These are phyloP conservation scores for Suillus spraguei DNA, from an alignment of 768 basidiomycete genomes.

Conservation along the genomic window DNA sequence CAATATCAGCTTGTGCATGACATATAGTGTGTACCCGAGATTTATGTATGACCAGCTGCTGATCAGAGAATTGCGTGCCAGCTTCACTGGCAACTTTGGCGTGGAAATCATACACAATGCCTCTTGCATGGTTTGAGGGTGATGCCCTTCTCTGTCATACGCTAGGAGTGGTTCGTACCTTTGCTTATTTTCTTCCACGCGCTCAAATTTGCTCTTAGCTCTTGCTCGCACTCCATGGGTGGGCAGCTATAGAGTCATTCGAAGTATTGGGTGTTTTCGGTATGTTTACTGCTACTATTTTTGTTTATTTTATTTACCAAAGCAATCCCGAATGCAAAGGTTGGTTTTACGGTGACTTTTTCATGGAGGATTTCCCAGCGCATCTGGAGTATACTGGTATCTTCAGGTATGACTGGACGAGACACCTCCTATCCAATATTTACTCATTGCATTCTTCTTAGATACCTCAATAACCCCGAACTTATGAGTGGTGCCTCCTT, in stretches of 20 bases:
- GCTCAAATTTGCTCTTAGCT: conserved; percentile 47
- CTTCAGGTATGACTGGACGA: conserved; percentile 63
- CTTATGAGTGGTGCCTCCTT: conserved; percentile 95
- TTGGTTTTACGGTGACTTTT: conserved; percentile 99
- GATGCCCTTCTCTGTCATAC: conserved; percentile 87
- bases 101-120: conserved; percentile 88
- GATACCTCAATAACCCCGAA: conserved; percentile 94
- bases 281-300: conserved; percentile 31
- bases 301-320: neutral
- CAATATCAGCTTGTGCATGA: conserved; percentile 94
- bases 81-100: conserved; percentile 86
- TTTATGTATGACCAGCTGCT: neutral
- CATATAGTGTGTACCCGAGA: conserved; percentile 65
- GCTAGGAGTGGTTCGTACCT: conserved; percentile 70
- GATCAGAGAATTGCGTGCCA: conserved; percentile 31
- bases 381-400: conserved; percentile 96
- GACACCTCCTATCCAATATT: neutral
- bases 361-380: conserved; percentile 90
- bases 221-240: conserved; percentile 84
- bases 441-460: conserved; percentile 29
- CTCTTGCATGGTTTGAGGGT: conserved; percentile 85
- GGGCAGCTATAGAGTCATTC: conserved; percentile 89
- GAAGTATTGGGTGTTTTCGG: conserved; percentile 95
- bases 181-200: conserved; percentile 10
- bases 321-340: conserved; percentile 45